Base-by-base conservation (phyloP, 1,284 basidiomycete species). In the Quambalaria eucalypti region DNA sequence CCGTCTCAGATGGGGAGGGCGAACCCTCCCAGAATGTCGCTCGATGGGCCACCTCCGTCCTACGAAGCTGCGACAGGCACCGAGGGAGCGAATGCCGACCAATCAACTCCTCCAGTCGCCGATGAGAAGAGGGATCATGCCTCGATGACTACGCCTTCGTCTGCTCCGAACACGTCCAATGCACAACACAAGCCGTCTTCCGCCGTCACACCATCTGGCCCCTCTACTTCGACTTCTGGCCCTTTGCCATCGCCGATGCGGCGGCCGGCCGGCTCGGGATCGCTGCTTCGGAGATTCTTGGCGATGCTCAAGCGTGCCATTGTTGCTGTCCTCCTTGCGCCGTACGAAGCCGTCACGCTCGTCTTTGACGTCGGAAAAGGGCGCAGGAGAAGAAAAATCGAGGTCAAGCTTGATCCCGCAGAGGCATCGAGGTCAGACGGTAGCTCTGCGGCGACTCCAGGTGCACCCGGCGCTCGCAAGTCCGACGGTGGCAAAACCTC, bases 41-140 rank as follows among this genome's bases (percentile, higher is more conserved):
- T n/a, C n/a, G n/a, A n/a, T n/a, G n/a, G n/a, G n/a, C 53, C 53
- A 28, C 53, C 53, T 4, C 53, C 53, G 19, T 55, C 52, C 30
- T 5, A 50, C 12, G 53, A 49, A 19, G 28, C 42, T 4, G 49
- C 49, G 26, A 28, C 42, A 14, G 23, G 25, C 16, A 28, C 26
- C 9, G 31, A 33, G 31, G n/a, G n/a, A n/a, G n/a, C n/a, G n/a
- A n/a, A n/a, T n/a, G n/a, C n/a, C n/a, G n/a, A n/a, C n/a, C n/a
- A n/a, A n/a, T n/a, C n/a, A n/a, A n/a, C n/a, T n/a, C n/a, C n/a
- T n/a, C n/a, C n/a, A n/a, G n/a, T n/a, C n/a, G 31, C 31, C 9
- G 31, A 33, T 33, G 31, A 33, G 31, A 16, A 33, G 31, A 33
- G 16, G 31, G n/a, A n/a, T n/a, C n/a, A n/a, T n/a, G n/a, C n/a